Conservation (phyloP, 768 basidiomycete genomes). For the Gymnopilus dilepis region DNA sequence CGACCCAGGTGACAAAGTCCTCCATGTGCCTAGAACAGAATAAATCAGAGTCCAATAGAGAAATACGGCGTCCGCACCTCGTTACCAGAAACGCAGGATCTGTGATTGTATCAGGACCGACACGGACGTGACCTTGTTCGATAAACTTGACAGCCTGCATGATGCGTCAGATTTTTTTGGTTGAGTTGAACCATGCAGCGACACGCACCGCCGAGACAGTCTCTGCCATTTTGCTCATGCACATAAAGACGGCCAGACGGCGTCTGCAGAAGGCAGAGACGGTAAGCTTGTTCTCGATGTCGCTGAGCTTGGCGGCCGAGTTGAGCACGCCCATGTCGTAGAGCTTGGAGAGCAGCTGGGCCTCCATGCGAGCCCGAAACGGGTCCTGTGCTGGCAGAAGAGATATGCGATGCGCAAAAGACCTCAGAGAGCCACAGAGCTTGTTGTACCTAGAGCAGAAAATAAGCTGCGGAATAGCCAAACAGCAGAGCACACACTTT, state of each 20-base stretch:
- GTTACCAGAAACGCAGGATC: conserved; percentile 97
- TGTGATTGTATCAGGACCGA: conserved; percentile 93
- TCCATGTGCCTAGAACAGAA: conserved; percentile 83
- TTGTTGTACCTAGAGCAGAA: conserved; percentile 79
- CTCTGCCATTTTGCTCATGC: conserved; percentile 93
- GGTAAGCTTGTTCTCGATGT: conserved; percentile 95
- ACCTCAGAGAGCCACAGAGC: conserved; percentile 85
- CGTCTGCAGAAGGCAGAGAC: conserved; percentile 94
- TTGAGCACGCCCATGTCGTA: conserved; percentile 97
- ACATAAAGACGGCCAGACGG: conserved; percentile 91
- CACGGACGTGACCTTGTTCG: conserved; percentile 97
- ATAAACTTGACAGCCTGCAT: conserved; percentile 94
- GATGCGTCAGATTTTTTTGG: conserved; percentile 2
- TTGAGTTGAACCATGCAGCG: conserved; percentile 4
- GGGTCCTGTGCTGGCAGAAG: conserved; percentile 90
- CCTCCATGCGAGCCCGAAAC: conserved; percentile 84
- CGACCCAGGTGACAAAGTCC: conserved; percentile 99
- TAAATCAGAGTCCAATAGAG: conserved; percentile 8
- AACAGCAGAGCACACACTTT: conserved; percentile 54
- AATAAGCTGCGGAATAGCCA: conserved; percentile 4
- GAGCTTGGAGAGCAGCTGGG: conserved; percentile 87
- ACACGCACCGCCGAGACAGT: conserved; percentile 87
- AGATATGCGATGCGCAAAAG: conserved; percentile 86
- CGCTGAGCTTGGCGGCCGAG: conserved; percentile 85
- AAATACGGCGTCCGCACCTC: conserved; percentile 49